These are phyloP conservation scores for Komagataella pseudopastoris DNA, from an alignment of 805 yeast species.

Conservation along the genomic window DNA sequence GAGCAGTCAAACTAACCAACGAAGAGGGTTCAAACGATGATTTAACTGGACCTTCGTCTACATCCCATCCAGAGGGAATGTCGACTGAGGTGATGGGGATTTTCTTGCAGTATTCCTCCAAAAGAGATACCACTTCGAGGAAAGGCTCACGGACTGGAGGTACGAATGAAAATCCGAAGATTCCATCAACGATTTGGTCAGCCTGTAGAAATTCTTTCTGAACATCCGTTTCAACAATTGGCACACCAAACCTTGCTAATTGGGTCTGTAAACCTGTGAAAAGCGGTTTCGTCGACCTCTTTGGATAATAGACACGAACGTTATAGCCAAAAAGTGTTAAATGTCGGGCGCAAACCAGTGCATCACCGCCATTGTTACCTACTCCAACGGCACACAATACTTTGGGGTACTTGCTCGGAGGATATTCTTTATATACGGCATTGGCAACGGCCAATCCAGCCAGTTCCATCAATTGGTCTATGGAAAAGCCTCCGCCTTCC, in stretches of 20 bases:
- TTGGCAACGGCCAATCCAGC: conserved; percentile 95
- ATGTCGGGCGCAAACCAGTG: conserved; percentile 91
- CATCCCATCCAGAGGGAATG: conserved; percentile 96
- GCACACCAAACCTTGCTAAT: conserved; percentile 48
- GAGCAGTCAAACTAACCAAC: conserved; percentile 81
- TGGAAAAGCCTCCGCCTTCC: conserved; percentile 52
- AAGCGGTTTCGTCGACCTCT: conserved; percentile 39
- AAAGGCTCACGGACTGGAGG: conserved; percentile 84
- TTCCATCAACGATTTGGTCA: conserved; percentile 56
- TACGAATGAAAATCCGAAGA: conserved; percentile 88
- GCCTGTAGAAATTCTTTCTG: conserved; percentile 18
- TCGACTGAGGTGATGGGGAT: conserved; percentile 72
- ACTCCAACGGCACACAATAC: conserved; percentile 82
- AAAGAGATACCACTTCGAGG: conserved; percentile 26
- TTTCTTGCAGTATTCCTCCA: conserved; percentile 17
- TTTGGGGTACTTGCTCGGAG: conserved; percentile 27
- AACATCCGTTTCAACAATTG: conserved; percentile 30
- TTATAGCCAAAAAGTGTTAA: conserved; percentile 64
- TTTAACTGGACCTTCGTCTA: conserved; percentile 64
- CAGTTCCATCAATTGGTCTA: conserved; percentile 88
- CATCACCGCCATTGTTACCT: conserved; percentile 97
- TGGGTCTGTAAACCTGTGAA: conserved; percentile 55
- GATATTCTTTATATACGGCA: conserved; percentile 58
- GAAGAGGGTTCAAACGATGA: conserved; percentile 38
- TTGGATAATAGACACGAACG: conserved; percentile 76